These are phyloP conservation scores for Acephala macrosclerotiorum DNA, from an alignment of 2,329 filamentous ascomycete species.

Conservation along the genomic window DNA sequence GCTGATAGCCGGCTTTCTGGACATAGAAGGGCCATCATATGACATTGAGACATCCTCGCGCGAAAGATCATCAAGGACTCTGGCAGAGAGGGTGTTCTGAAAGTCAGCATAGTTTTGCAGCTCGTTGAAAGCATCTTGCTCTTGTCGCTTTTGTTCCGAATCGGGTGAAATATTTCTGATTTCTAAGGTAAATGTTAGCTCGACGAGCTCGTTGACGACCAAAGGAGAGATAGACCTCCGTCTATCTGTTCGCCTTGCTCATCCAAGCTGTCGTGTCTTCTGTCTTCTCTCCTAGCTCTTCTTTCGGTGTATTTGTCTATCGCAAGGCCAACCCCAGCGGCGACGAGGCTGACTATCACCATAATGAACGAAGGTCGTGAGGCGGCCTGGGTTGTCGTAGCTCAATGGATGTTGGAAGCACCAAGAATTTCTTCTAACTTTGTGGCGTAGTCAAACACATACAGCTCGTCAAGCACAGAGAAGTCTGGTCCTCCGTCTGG, in stretches of 20 bases:
- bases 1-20: not conserved
- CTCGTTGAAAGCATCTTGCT: constrained; percentile 27
- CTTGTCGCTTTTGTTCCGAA: constrained; percentile 3
- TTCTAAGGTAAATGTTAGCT: constrained; percentile 4
- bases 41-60: constrained; percentile 1
- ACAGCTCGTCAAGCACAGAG: not conserved
- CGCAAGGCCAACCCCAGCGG: constrained; percentile 18
- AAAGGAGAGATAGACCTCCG: not conserved
- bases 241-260: not conserved
- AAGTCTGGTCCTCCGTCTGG: not conserved
- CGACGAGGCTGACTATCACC: constrained; percentile 17
- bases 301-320: constrained; percentile 15
- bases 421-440: not conserved
- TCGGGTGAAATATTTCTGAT: constrained; percentile 4
- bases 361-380: constrained; percentile 1
- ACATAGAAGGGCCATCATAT: not conserved
- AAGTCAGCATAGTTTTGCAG: constrained; percentile 29
- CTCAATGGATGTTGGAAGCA: not conserved
- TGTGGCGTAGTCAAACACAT: not conserved
- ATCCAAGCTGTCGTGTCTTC: not conserved
- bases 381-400: not conserved
- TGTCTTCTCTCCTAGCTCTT: not conserved
- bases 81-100: constrained; percentile 25
- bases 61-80: constrained; percentile 22
- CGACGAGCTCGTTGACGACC: not conserved